Evolutionary conservation across 192 early-diverging fungal species (phyloP).

Genomic region (Lunasporangiospora selenospora): DNA sequence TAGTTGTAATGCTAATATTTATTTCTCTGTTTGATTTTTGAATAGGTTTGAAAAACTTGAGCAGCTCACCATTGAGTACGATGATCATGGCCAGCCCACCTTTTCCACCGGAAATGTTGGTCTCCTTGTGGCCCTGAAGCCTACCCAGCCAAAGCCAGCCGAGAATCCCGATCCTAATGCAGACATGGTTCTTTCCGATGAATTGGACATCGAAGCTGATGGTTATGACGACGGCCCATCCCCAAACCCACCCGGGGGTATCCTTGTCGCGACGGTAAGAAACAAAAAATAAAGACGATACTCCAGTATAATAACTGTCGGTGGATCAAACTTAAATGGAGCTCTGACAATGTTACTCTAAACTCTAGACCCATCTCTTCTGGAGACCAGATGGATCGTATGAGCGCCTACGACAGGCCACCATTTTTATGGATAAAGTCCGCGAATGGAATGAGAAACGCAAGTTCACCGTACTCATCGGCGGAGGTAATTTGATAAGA

Average conservation of each 20-base stretch:
- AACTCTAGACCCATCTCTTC: constrained; percentile 37
- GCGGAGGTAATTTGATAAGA: constrained; percentile 50
- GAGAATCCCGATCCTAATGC: constrained; percentile 46
- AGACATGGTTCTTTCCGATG: constrained; percentile 36
- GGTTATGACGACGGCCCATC: neutral
- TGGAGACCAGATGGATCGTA: constrained; percentile 49
- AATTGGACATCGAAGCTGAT: constrained; percentile 1
- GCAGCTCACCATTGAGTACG: constrained; percentile 32
- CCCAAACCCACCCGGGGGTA: constrained; percentile 13
- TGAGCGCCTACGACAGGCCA: constrained; percentile 44
- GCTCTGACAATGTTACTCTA: too few species aligned
- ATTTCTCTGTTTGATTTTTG: neutral
- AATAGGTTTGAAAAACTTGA: constrained; percentile 37
- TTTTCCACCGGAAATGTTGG: constrained; percentile 42
- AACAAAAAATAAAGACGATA: too few species aligned
- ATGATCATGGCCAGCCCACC: constrained; percentile 38
- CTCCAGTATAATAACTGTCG: too few species aligned
- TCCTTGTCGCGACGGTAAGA: constrained; percentile 42
- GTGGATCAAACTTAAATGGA: too few species aligned
- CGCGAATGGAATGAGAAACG: constrained; percentile 32
- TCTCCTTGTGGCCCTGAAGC: constrained; percentile 40
- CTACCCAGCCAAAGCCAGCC: neutral
- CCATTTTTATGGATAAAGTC: constrained; percentile 34
- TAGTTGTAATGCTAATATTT: neutral
- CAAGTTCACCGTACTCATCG: constrained; percentile 33